Evolutionary conservation across 257 asterid genomes (phyloP), one percentile per base, ranked within the genome.

Genomic region (Paulownia fortunei): DNA sequence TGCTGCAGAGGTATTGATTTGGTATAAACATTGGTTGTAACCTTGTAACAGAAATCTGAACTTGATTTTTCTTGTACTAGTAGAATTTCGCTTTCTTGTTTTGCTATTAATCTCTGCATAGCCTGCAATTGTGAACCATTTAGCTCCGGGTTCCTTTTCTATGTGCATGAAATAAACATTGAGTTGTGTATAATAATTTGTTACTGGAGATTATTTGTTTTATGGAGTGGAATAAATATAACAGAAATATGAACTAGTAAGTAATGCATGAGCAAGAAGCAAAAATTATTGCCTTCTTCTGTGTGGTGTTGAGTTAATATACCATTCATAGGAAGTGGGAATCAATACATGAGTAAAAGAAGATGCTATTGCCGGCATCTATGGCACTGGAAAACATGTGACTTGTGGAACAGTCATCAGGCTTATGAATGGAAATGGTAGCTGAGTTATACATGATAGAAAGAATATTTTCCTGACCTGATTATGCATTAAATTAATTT

Each of bases 1-100:
- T 11, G 97, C 91, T 56, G 83, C 89, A 5, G 27, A 87, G 94
- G 98, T 93, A 84, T 79, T 79, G n/a, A 60, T 54, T 70, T 36
- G 26, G n/a, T 74, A 21, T 49, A 23, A 27, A 70, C 16, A 5
- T 15, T 56, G 32, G 18, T 60, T 26, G 55, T 16, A 15, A 47
- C 55, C n/a, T 47, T 47, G 5, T 47, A 47, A 6, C 2, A 47
- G 55, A 47, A 11, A 12, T 18, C 18, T 66, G 5, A 8, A 18
- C 72, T 0, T 66, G 55, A 3, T 8, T n/a, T n/a, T n/a, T n/a
- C n/a, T 59, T 59, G 39, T 59, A 26, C 5, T 8, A 15, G 18
- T 2, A 30, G 0, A n/a, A 3, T 49, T 49, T 49, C 39, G 11
- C 10, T 56, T 21, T 21, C 23, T 8, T 23, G 23, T 56, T 56